Base-by-base conservation (phyloP, 257 asterid species). In the Solanum rostratum region DNA sequence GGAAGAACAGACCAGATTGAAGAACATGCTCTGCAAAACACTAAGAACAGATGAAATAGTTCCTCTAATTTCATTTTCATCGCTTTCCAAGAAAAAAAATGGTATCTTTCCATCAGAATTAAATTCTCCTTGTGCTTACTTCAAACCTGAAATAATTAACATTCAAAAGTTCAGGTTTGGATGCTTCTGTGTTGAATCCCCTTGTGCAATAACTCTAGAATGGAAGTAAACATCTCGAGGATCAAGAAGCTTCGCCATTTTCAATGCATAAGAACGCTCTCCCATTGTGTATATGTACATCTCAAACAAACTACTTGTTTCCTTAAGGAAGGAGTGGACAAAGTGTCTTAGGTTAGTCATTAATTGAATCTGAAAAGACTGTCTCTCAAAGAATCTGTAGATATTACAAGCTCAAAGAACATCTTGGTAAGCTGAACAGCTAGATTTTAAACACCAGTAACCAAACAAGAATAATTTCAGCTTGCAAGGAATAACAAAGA, bases 271-370 rank as follows among this genome's bases (percentile, higher is more conserved):
- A 45, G 62, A 33, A 33, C 60, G 84, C 16, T 79, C 70, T 14
- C 84, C 87, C 73, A 65, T 50, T 7, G 87, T 79, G 43, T 85
- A 39, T 29, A 85, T 85, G 27, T 52, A 80, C 84, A 85, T 79
- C 79, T 79, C 87, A 66, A 85, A 80, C 5, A 85, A n/a, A 3
- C 19, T 55, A 71, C 92, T 90, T 30, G 96, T 96, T 90, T 92
- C 94, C 79, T 91, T 89, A 81, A 95, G 88, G 85, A 95, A 95
- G n/a, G 90, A 87, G 65, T 89, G 93, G 69, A 95, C 96, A 85
- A 85, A 93, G 19, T 98, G 99, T 89, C 98, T 91, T 88, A 95
- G 87, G 90, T 94, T 95, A 55, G 98, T 95, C 95, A 95, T 91
- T 98, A 94, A 93, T 30, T 90, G 93, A 88, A 94, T 93, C 85